Evolutionary conservation across 805 yeast species (phyloP).

Genomic region (Starmerella tilneyi): DNA sequence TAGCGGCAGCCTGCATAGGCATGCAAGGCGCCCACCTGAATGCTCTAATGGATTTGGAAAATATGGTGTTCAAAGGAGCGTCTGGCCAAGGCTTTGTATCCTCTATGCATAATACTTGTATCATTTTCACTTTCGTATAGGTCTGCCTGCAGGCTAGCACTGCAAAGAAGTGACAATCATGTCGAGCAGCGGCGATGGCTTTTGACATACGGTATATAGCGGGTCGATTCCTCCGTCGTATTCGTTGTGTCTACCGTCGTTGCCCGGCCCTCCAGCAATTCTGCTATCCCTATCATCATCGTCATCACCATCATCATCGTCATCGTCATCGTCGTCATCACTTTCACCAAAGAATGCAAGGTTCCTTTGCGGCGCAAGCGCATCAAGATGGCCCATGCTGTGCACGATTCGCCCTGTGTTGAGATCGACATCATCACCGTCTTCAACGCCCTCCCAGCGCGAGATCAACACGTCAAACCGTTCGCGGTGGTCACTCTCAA

Average conservation of each 20-base stretch:
- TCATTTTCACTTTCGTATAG: no score
- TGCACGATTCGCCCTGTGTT: conserved; percentile 17
- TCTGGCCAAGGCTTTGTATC: no score
- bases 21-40: no score
- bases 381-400: conserved; percentile 21
- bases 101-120: no score
- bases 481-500: conserved; percentile 15
- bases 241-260: neutral
- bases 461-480: conserved; percentile 9
- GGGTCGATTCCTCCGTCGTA: conserved; percentile 8
- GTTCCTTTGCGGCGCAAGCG: conserved; percentile 12
- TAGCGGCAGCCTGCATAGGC: no score
- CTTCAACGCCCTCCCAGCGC: conserved; percentile 16
- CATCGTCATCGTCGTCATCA: conserved; percentile 7
- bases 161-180: neutral
- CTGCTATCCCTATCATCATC: neutral
- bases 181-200: conserved; percentile 9
- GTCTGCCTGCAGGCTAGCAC: no score
- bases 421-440: conserved; percentile 23
- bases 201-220: conserved; percentile 14
- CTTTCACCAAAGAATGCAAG: conserved; percentile 5
- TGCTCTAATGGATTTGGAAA: no score
- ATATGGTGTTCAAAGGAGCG: no score
- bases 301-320: conserved; percentile 1
- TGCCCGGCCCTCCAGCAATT: no score